phyloP scores from a whole-genome alignment of 805 yeast genomes.

The Candida tammaniensis region DNA sequence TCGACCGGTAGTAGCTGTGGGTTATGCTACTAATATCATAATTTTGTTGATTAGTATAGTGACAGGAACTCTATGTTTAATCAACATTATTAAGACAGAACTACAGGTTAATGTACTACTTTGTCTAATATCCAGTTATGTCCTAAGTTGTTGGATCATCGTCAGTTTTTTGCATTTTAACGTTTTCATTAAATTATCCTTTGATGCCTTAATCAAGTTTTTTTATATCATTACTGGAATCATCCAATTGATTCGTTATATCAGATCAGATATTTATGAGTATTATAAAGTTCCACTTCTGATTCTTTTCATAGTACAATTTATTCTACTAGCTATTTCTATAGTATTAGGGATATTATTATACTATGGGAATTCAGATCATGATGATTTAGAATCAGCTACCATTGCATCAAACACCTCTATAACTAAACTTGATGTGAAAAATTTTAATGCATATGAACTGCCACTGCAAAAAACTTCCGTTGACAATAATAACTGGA shows the following conservation, averaged over 20 bases:
- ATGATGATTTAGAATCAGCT: slow-evolving; percentile 1
- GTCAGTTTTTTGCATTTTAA: slow-evolving; percentile 8
- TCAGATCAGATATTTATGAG: no score
- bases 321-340: slow-evolving; percentile 5
- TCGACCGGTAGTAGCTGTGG: no score
- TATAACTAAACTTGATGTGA: background rate
- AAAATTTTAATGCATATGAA: background rate
- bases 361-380: no score
- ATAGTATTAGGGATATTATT: slow-evolving; percentile 1
- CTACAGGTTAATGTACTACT: slow-evolving; percentile 2
- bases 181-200: background rate
- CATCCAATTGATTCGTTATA: slow-evolving; percentile 2
- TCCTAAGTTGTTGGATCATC: slow-evolving; percentile 10
- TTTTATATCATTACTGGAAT: slow-evolving; percentile 5
- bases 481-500: slow-evolving; percentile 12
- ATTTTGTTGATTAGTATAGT: slow-evolving; percentile 6
- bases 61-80: slow-evolving; percentile 8
- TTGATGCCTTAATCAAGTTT: slow-evolving; percentile 1
- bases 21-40: no score
- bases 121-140: slow-evolving; percentile 6
- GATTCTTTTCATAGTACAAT: slow-evolving; percentile 7
- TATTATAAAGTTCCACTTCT: slow-evolving; percentile 5
- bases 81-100: background rate
- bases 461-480: background rate
- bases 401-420: slow-evolving; percentile 3